Percentiles rank a stretch among this genome's conserved stretches.
Conservation (phyloP, 1,284 basidiomycete genomes). For the Microbotryum intermedium region DNA sequence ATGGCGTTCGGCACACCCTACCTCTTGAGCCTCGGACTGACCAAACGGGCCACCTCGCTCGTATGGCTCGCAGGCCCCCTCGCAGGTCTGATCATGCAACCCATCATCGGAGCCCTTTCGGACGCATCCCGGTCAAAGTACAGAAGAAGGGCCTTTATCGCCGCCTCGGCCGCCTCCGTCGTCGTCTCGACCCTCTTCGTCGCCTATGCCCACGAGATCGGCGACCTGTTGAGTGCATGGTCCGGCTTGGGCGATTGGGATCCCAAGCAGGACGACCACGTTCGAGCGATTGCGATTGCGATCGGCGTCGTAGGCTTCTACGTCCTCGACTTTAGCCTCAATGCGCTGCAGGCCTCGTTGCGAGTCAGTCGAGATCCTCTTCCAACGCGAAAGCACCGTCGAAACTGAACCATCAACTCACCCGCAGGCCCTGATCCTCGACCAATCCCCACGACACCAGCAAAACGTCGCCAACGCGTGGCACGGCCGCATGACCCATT, state of each 20-base stretch:
- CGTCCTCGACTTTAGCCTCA: constrained; percentile 86
- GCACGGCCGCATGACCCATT: constrained; percentile 90
- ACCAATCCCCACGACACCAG: constrained; percentile 76
- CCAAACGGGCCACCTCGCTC: constrained; percentile 71
- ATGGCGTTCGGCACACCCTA: constrained; percentile 75
- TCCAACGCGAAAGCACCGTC: not conserved
- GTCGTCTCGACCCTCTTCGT: constrained; percentile 67
- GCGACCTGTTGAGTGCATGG: constrained; percentile 66
- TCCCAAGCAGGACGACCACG: constrained; percentile 59
- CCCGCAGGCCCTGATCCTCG: constrained; percentile 58
- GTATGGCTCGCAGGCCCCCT: constrained; percentile 94
- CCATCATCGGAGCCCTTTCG: constrained; percentile 62
- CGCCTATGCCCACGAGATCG: constrained; percentile 73
- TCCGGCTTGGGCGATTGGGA: constrained; percentile 80
- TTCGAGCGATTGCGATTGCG: constrained; percentile 60
- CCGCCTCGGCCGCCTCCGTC: constrained; percentile 12
- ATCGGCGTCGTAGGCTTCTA: constrained; percentile 90
- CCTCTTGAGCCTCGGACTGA: constrained; percentile 73
- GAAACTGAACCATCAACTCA: not conserved
- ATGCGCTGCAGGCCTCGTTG: constrained; percentile 43
- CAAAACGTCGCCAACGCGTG: constrained; percentile 92
- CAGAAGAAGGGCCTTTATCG: constrained; percentile 20
- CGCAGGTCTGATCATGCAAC: constrained; percentile 85
- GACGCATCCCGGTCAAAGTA: constrained; percentile 14
- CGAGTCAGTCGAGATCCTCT: constrained; percentile 7